phyloP scores from a whole-genome alignment of 306 rosid genomes.

The Gynostemma pentaphyllum region DNA sequence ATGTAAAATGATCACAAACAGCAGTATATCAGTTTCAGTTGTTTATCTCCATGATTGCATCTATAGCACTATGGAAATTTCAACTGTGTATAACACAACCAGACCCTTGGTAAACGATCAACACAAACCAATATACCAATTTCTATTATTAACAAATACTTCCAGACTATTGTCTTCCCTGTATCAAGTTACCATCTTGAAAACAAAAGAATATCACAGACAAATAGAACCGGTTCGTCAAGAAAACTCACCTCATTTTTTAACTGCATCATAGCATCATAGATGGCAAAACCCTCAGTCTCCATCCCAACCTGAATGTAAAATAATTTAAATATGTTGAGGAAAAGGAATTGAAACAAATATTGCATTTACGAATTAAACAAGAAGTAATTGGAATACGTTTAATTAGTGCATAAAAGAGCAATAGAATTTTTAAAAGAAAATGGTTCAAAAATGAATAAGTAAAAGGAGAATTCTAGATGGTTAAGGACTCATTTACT shows the following conservation, averaged over 20 bases:
- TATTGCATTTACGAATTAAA: neutral
- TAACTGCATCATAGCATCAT: constrained; percentile 78
- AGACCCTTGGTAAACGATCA: neutral
- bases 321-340: constrained; percentile 14
- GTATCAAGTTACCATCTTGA: neutral
- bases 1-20: neutral
- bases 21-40: neutral
- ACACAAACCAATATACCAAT: neutral
- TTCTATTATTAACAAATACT: neutral
- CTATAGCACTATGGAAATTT: neutral
- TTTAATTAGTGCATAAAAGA: neutral
- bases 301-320: constrained; percentile 79
- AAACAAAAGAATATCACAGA: neutral
- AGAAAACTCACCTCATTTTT: constrained; percentile 53
- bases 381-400: neutral
- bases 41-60: neutral
- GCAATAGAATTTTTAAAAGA: neutral
- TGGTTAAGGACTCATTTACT: neutral
- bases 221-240: neutral
- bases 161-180: neutral
- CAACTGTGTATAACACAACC: neutral
- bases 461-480: neutral
- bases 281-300: constrained; percentile 91
- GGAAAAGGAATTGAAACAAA: neutral
- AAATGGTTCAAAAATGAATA: neutral